Conservation (phyloP, 768 basidiomycete species). For the Amanita thiersii region DNA sequence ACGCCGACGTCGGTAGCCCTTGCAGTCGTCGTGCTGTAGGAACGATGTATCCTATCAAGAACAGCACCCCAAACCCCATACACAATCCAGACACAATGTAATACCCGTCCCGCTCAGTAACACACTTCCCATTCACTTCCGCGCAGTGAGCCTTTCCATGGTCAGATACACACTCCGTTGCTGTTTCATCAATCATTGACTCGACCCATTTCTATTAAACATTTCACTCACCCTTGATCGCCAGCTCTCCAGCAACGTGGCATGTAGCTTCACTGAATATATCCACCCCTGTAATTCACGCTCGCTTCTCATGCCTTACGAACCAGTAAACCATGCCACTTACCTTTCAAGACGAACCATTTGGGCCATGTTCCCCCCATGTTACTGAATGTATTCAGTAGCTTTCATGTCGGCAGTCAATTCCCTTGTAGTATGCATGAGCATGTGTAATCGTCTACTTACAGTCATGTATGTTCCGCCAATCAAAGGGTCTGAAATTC, state of each 20-base stretch:
- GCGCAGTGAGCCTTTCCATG: conserved; percentile 77
- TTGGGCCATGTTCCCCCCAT: conserved; percentile 98
- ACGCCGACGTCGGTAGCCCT: conserved; percentile 62
- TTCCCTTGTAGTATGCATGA: not conserved
- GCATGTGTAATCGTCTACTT: conserved; percentile 18
- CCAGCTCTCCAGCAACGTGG: conserved; percentile 51
- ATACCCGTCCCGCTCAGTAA: conserved; percentile 86
- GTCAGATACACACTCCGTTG: conserved; percentile 87
- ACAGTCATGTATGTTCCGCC: conserved; percentile 99
- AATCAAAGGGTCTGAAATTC: conserved; percentile 91
- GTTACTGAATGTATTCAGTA: conserved; percentile 93
- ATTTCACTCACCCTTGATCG: conserved; percentile 43
- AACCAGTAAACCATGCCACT: not conserved
- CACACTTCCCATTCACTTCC: conserved; percentile 69
- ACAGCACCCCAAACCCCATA: conserved; percentile 62
- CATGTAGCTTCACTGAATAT: conserved; percentile 82
- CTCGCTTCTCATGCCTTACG: not conserved
- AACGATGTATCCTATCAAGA: conserved; percentile 69
- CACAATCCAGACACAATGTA: conserved; percentile 81
- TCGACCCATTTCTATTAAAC: not conserved
- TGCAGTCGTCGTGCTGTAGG: conserved; percentile 84
- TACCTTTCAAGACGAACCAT: conserved; percentile 91
- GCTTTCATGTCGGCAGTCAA: conserved; percentile 31
- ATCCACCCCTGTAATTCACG: conserved; percentile 62
- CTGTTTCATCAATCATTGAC: conserved; percentile 24